A percentile compares a stretch with the other conserved stretches of the same genome.
These are phyloP conservation scores for Pouteria campechiana DNA, from an alignment of 179 eudicot genomes.

Conservation along the genomic window DNA sequence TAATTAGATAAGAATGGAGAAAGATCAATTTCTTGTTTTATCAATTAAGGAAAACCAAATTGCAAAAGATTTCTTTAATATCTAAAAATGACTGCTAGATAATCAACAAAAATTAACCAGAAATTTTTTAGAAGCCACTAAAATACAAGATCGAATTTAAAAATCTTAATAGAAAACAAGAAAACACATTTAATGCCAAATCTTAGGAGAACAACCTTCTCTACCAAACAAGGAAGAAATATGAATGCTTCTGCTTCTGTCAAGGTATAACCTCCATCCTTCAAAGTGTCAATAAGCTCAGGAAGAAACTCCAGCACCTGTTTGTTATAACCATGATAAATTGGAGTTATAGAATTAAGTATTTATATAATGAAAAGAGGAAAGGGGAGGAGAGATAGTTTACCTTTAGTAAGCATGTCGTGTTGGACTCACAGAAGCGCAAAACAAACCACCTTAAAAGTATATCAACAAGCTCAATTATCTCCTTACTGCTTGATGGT, in stretches of 20 bases:
- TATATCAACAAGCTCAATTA: constrained; percentile 77
- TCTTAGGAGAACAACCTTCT: constrained; percentile 43
- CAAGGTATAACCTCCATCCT: constrained; percentile 68
- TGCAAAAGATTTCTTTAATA: too few relatives aligned
- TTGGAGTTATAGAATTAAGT: not conserved
- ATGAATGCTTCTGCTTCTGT: constrained; percentile 92
- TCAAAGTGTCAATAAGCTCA: constrained; percentile 71
- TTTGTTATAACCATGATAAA: not conserved
- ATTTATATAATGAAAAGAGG: not conserved
- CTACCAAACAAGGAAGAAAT: constrained; percentile 83
- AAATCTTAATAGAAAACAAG: too few relatives aligned
- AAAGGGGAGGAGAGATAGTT: not conserved
- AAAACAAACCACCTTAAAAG: constrained; percentile 90
- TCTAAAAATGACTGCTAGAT: too few relatives aligned
- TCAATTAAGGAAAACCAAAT: too few relatives aligned
- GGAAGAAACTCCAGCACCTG: constrained; percentile 96
- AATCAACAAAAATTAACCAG: too few relatives aligned
- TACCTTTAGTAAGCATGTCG: constrained; percentile 93
- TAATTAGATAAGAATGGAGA: too few relatives aligned
- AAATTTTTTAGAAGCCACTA: too few relatives aligned
- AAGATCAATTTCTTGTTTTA: too few relatives aligned
- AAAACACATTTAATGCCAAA: too few relatives aligned
- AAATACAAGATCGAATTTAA: too few relatives aligned
- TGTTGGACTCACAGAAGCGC: constrained; percentile 87
- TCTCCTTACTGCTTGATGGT: constrained; percentile 58